A percentile compares a stretch with the other conserved stretches of the same genome.
These are phyloP conservation scores for Ophiognomonia clavigignenti-juglandacearum DNA, from an alignment of 2,329 filamentous ascomycete genomes.

Conservation along the genomic window DNA sequence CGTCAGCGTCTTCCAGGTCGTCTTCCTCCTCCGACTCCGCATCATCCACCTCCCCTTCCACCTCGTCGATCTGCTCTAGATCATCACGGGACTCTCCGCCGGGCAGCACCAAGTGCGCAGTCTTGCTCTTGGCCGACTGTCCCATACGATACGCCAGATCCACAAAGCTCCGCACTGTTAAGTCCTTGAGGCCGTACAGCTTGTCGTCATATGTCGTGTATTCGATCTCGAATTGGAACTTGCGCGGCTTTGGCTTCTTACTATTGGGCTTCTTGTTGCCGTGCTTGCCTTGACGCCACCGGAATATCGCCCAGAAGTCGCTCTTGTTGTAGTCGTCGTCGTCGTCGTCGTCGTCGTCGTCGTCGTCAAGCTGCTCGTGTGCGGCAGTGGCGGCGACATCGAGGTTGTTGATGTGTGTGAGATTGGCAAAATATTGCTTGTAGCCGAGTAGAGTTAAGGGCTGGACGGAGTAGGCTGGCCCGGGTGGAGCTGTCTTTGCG, in stretches of 20 bases:
- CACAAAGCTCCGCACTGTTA: conserved; percentile 80
- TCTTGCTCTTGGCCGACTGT: conserved; percentile 29
- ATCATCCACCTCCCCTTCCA: conserved; percentile 13
- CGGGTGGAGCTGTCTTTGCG: conserved; percentile 66
- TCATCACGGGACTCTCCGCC: conserved; percentile 9
- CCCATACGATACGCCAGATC: conserved; percentile 77
- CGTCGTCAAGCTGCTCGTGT: no score
- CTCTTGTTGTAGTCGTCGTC: conserved; percentile 8
- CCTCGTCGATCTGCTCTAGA: not conserved
- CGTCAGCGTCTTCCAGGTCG: conserved; percentile 9
- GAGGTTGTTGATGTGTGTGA: conserved; percentile 75
- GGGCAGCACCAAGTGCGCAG: conserved; percentile 3
- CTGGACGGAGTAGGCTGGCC: conserved; percentile 87
- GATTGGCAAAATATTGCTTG: conserved; percentile 88
- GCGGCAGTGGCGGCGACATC: conserved; percentile 11
- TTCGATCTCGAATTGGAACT: conserved; percentile 74
- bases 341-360: not conserved
- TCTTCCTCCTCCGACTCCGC: conserved; percentile 10
- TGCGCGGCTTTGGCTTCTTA: conserved; percentile 51
- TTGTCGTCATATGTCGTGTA: conserved; percentile 79
- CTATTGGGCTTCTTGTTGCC: conserved; percentile 51
- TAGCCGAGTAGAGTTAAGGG: conserved; percentile 73
- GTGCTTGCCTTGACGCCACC: conserved; percentile 63
- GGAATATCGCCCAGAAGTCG: conserved; percentile 23
- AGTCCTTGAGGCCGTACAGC: conserved; percentile 69